Evolutionary conservation across 306 rosid genomes (phyloP), one percentile per base, ranked within the genome.

Genomic region (Hippophae rhamnoides): DNA sequence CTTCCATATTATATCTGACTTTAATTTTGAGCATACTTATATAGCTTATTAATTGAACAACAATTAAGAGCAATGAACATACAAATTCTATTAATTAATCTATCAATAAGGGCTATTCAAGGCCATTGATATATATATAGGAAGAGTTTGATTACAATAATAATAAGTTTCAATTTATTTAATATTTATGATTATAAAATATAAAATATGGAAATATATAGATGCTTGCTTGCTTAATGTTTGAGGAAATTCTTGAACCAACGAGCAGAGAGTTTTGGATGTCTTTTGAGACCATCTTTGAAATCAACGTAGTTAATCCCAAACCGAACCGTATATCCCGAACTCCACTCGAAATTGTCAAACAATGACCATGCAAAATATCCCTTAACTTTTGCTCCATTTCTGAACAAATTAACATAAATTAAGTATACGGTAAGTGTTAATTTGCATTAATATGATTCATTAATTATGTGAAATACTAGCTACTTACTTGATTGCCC

Each of bases 311-410:
- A 75, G 58, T 70, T 48, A 13, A 75, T 50, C 1, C 80, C 80
- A 48, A 75, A 70, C 9, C 76, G 65, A 25, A 66, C 66, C 8
- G 71, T 66, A 52, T 50, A 70, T n/a, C 69, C 76, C 4, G 25
- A 54, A 58, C 3, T 5, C 78, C 74, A 74, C 23, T 74, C 78
- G 25, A 67, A 74, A 47, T 74, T 74, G 58, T 74, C 78, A 25
- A 74, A 13, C 23, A 74, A 58, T 5, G 78, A 68, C 78, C 78
- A 74, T 51, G 74, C 70, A 53, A 74, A 74, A 18, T 51, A 74
- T 10, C 78, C 70, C 64, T 74, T 74, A 57, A 74, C 65, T 7
- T 68, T 63, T 13, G 67, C 78, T 4, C 78, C 78, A 2, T 63
- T 50, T 53, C 78, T 73, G 66, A 42, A 42, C 12, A 43, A 45